Evolutionary conservation across 73 alveolate species (phyloP), one percentile per base, ranked within the genome.

Genomic region (Paramecium primaurelia): DNA sequence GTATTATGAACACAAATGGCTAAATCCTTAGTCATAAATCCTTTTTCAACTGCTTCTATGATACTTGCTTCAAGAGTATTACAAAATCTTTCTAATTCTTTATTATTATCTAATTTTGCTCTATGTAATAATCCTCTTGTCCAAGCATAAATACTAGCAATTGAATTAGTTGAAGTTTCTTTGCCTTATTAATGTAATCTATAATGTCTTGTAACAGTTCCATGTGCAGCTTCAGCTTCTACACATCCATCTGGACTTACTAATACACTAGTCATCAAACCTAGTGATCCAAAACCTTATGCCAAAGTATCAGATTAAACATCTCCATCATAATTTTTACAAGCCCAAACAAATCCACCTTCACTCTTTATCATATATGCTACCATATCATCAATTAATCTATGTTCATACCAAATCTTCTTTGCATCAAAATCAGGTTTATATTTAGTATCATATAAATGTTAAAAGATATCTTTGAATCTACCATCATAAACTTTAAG

Each of bases 331-430:
- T 96, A 96, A 92, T 96, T 96, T 59, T 96, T 96, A 93, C 97
- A 95, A 14, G 99, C 99, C 99, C 99, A 96, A 4, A 96, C 96
- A 93, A 95, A 77, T 26, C 99, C 99, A 6, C 99, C 99, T 64
- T 92, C 94, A 38, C 96, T 58, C 95, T 95, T 95, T 30, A 96
- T 85, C 89, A 92, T 95, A 51, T 93, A 92, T 73, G 98, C 98
- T 34, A 96, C 98, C 98, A 96, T 96, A 86, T 96, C 98, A 92
- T 96, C 98, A 64, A 96, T 96, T 36, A 95, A 94, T 73, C 97
- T 87, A 34, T 87, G 93, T 87, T 87, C 93, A 87, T 87, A 87
- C 93, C 93, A 87, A 32, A 97, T 36, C 58, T 95, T 94, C 75
- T 47, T 71, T 60, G 75, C 95, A 73, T 95, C 96, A 87, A 95